A percentile compares a stretch with the other conserved stretches of the same genome.
Conservation (phyloP, 495 filamentous ascomycete species). For the Trichoderma virens region DNA sequence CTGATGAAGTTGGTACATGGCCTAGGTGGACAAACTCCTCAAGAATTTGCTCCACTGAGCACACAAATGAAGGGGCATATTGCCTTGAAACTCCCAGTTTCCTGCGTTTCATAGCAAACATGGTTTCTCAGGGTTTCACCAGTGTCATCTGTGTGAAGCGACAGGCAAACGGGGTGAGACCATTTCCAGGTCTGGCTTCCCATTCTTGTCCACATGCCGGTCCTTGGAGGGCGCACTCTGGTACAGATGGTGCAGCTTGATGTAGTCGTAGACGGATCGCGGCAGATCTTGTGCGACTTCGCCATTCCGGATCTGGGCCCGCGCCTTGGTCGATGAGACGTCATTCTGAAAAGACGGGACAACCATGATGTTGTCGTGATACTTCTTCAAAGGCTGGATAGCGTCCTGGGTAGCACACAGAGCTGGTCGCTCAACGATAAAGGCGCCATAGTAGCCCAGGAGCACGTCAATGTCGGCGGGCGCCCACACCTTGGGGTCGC, state of each 20-base stretch:
- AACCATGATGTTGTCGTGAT: slow-evolving; percentile 60
- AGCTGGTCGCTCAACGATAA: slow-evolving; percentile 72
- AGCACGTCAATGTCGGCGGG: slow-evolving; percentile 73
- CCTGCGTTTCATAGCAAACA: not conserved
- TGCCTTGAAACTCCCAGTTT: not conserved
- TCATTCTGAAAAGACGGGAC: slow-evolving; percentile 77
- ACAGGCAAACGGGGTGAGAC: not conserved
- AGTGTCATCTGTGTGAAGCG: slow-evolving; percentile 2
- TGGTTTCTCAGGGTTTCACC: not conserved
- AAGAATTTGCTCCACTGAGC: not conserved
- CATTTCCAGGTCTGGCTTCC: not conserved
- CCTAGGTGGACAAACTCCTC: not conserved
- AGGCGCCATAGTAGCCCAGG: slow-evolving; percentile 66
- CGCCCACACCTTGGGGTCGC: slow-evolving; percentile 57
- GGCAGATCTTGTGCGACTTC: slow-evolving; percentile 52
- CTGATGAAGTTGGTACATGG: not conserved
- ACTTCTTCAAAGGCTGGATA: slow-evolving; percentile 55
- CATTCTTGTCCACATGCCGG: not conserved
- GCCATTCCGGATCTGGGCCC: slow-evolving; percentile 70
- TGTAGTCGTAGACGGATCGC: slow-evolving; percentile 64
- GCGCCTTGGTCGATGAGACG: slow-evolving; percentile 74
- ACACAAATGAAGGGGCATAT: not conserved
- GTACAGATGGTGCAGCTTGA: slow-evolving; percentile 64
- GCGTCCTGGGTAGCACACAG: slow-evolving; percentile 76
- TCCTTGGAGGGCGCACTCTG: slow-evolving; percentile 33